phyloP scores from a whole-genome alignment of 225 moss, liverwort and hornwort species.

The Physcomitrium patens region DNA sequence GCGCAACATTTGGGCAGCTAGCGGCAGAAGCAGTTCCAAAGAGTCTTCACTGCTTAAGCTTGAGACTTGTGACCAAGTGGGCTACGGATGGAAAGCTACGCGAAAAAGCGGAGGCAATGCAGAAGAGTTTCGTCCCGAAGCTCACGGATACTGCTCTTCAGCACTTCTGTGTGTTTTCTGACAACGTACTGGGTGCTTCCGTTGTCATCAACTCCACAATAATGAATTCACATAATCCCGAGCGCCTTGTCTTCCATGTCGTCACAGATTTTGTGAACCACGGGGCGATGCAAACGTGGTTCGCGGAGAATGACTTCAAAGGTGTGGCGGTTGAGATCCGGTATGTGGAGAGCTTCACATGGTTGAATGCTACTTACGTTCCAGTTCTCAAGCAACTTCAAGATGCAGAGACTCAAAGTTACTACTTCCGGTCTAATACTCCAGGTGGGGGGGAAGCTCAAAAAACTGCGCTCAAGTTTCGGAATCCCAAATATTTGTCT shows the following conservation, averaged over 20 bases:
- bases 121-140: conserved; percentile 37
- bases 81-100: conserved; percentile 58
- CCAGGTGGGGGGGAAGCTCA: conserved; percentile 57
- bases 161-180: conserved; percentile 95
- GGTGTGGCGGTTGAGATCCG: conserved; percentile 80
- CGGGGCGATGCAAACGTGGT: conserved; percentile 94
- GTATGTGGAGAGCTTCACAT: conserved; percentile 78
- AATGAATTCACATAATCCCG: conserved; percentile 60
- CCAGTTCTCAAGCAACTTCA: conserved; percentile 91
- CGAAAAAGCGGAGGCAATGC: conserved; percentile 24
- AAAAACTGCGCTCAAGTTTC: conserved; percentile 75
- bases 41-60: conserved; percentile 91
- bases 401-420: conserved; percentile 82
- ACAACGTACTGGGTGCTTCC: conserved; percentile 81
- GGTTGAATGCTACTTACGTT: conserved; percentile 89
- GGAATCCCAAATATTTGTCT: conserved; percentile 79
- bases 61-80: conserved; percentile 81
- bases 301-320: conserved; percentile 64
- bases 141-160: conserved; percentile 68
- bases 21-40: conserved; percentile 98
- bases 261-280: conserved; percentile 92
- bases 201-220: conserved; percentile 95
- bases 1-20: conserved; percentile 95
- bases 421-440: conserved; percentile 74
- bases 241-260: conserved; percentile 83